Evolutionary conservation across 2,329 filamentous ascomycete species (phyloP).

Genomic region (Dryadomyces sulphureus): DNA sequence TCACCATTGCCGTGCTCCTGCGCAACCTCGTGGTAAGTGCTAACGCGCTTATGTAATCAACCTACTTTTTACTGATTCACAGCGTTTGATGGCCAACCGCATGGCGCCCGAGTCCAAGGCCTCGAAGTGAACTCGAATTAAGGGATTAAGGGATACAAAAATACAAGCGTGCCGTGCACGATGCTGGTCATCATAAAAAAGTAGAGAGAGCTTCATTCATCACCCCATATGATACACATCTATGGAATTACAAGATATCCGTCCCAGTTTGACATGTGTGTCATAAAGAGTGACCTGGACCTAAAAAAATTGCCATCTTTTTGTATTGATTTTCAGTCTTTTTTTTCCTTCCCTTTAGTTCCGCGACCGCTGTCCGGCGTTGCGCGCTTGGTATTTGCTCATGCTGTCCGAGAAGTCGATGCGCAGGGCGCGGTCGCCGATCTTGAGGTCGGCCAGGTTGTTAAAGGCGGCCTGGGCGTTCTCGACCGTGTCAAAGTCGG

Average conservation of each 20-base stretch:
- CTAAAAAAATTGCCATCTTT: too few relatives aligned
- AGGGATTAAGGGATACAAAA: background rate
- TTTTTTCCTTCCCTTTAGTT: too few relatives aligned
- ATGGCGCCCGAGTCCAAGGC: background rate
- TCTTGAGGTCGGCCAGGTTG: conserved; percentile 34
- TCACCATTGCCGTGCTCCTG: conserved; percentile 84
- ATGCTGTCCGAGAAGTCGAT: too few relatives aligned
- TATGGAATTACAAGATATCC: background rate
- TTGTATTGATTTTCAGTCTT: too few relatives aligned
- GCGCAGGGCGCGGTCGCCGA: conserved; percentile 52
- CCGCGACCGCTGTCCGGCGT: too few relatives aligned
- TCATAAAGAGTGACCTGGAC: background rate
- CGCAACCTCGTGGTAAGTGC: conserved; percentile 63
- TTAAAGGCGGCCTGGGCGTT: conserved; percentile 48
- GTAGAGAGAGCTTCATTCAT: background rate
- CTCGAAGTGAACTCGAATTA: too few relatives aligned
- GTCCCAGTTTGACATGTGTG: background rate
- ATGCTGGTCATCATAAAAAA: background rate
- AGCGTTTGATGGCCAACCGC: conserved; percentile 4
- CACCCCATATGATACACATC: background rate
- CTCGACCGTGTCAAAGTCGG: conserved; percentile 57
- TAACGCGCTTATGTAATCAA: background rate
- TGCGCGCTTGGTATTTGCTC: too few relatives aligned
- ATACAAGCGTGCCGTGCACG: too few relatives aligned
- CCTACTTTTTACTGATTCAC: background rate